phyloP scores from a whole-genome alignment of 495 filamentous ascomycete species.

The Aspergillus cavernicola region DNA sequence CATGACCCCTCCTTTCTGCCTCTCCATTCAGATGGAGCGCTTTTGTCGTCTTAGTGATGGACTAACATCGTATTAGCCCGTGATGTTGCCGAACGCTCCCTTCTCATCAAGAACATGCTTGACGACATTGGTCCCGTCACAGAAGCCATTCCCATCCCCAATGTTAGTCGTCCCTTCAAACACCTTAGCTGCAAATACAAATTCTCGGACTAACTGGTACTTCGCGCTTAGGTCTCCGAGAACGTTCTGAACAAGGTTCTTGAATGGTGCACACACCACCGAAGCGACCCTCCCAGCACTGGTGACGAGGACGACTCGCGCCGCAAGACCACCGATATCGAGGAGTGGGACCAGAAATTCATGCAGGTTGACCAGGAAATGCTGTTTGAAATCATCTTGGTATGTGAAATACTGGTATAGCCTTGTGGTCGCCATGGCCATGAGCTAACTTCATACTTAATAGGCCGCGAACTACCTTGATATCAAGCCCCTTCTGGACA shows the following conservation, averaged over 20 bases:
- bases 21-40: too few relatives aligned
- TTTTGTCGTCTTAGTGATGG: too few relatives aligned
- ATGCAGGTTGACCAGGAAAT: conserved; percentile 99
- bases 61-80: conserved; percentile 54
- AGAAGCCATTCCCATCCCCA: conserved; percentile 78
- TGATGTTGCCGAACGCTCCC: conserved; percentile 80
- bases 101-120: conserved; percentile 96
- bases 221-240: conserved; percentile 67
- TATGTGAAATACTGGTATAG: conserved; percentile 44
- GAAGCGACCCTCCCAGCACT: conserved; percentile 70
- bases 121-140: conserved; percentile 79
- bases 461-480: conserved; percentile 71
- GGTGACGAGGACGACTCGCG: conserved; percentile 92
- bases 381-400: conserved; percentile 98
- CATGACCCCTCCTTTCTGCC: neutral
- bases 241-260: conserved; percentile 90
- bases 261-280: conserved; percentile 96
- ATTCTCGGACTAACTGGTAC: conserved; percentile 3
- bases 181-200: neutral
- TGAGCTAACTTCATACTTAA: conserved; percentile 1
- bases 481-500: conserved; percentile 64
- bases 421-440: neutral
- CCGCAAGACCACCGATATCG: conserved; percentile 98
- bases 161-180: conserved; percentile 52
- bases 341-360: conserved; percentile 99